phyloP scores from a whole-genome alignment of 2,329 filamentous ascomycete species.

The Aspergillus cejpii region DNA sequence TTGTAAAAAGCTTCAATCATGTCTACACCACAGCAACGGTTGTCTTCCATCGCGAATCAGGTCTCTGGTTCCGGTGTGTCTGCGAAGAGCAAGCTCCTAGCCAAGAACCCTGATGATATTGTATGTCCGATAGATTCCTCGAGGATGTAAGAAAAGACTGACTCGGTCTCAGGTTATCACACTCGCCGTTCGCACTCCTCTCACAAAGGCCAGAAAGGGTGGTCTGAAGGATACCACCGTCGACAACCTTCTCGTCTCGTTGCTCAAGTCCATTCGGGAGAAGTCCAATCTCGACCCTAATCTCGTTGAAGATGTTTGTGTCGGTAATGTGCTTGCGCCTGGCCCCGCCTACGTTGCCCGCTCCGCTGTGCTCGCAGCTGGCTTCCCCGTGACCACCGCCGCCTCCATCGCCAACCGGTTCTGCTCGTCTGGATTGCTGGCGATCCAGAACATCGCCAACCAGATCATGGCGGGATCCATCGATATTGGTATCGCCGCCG shows the following conservation, averaged over 20 bases:
- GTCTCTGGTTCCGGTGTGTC: constrained; percentile 27
- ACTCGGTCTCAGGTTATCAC: constrained; percentile 32
- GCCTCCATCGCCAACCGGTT: constrained; percentile 82
- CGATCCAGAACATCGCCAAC: constrained; percentile 85
- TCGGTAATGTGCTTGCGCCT: constrained; percentile 81
- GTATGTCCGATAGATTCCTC: constrained; percentile 22
- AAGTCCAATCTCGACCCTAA: constrained; percentile 79
- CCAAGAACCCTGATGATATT: constrained; percentile 37
- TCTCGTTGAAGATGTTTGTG: constrained; percentile 81
- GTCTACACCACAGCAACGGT: constrained; percentile 36
- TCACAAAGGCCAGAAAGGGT: constrained; percentile 38
- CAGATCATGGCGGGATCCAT: constrained; percentile 85
- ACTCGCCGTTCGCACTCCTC: constrained; percentile 34
- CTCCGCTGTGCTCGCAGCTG: constrained; percentile 76
- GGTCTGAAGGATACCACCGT: constrained; percentile 36
- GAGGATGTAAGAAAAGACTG: background rate
- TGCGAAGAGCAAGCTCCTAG: constrained; percentile 28
- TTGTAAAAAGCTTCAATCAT: constrained; percentile 19
- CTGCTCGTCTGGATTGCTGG: constrained; percentile 83
- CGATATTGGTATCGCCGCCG: constrained; percentile 80
- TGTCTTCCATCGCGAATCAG: constrained; percentile 39
- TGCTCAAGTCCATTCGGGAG: constrained; percentile 59
- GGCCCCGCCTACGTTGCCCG: constrained; percentile 85
- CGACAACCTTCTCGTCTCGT: constrained; percentile 34
- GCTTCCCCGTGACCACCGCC: constrained; percentile 72